Base-by-base conservation (phyloP, 129 eudicot genomes). In the Flaveria bidentis region DNA sequence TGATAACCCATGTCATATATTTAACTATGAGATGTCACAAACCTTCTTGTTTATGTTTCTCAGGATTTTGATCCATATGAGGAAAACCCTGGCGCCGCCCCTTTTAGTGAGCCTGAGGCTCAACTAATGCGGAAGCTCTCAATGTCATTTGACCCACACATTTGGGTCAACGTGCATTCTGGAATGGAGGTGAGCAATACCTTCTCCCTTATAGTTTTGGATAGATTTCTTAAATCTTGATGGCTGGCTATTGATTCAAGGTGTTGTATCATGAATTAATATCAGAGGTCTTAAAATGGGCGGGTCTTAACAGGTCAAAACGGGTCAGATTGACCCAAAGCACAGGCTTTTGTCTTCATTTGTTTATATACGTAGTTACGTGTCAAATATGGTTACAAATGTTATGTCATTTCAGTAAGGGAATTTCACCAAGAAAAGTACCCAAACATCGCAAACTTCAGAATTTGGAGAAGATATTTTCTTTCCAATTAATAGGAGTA, bases 81-180 rank as follows among this genome's bases (percentile, higher is more conserved):
- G 84, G 98, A 93, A 80, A 85, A 83, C 82, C 98, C 98, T 76
- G 98, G 98, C 51, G 55, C 80, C 67, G 91, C 87, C 73, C 96
- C 98, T 67, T 93, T 93, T 79, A 93, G 98, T 78, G 98, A 93
- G 82, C 98, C 98, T 22, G 98, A 93, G 85, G 47, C 91, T 72
- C 96, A 91, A 73, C 78, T 93, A 36, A 91, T 93, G 98, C 86
- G 96, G 73, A 93, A 88, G 75, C 87, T 93, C 52, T 85, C 91
- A 25, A 49, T 67, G 50, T 84, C 97, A 71, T 93, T 93, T 84
- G 97, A 88, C 80, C 98, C 98, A 18, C 98, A 93, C 78, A 71
- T 93, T 42, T 93, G 98, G 98, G 90, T 93, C 76, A 93, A 89
- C 46, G 96, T 93, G 78, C 98, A 93, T 80, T 93, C 98, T 58